These are phyloP conservation scores for Cryptococcus jaspeensis DNA, from an alignment of 1,284 basidiomycete species.

Conservation along the genomic window DNA sequence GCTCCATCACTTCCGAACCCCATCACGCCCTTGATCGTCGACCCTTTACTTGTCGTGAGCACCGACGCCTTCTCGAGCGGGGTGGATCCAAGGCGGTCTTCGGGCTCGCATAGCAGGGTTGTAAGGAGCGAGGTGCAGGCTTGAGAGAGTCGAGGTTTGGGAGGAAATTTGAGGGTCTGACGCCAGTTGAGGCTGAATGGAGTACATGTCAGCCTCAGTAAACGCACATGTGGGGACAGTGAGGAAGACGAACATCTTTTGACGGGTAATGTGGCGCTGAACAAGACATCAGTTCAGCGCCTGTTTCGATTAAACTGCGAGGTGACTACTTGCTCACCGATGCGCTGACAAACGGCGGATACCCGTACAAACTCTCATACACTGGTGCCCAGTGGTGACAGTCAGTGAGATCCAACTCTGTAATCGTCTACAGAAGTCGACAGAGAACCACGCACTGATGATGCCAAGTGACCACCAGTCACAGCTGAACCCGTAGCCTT, in stretches of 20 bases:
- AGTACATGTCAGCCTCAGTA: conserved; percentile 7
- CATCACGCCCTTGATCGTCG: conserved; percentile 8
- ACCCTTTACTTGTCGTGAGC: conserved; percentile 12
- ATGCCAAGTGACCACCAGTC: conserved; percentile 98
- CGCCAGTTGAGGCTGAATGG: conserved; percentile 72
- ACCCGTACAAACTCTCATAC: conserved; percentile 79
- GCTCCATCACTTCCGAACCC: conserved; percentile 65
- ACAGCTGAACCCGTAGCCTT: conserved; percentile 87
- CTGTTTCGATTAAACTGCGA: not conserved
- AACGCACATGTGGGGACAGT: not conserved
- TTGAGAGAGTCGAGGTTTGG: conserved; percentile 74
- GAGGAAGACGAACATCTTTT: conserved; percentile 64
- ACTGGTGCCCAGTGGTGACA: conserved; percentile 18
- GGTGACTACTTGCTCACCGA: conserved; percentile 60
- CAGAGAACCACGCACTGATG: conserved; percentile 61
- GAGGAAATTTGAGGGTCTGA: conserved; percentile 80
- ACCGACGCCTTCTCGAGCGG: conserved; percentile 27
- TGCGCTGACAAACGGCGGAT: conserved; percentile 88
- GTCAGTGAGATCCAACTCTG: not conserved
- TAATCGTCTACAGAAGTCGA: too few species aligned
- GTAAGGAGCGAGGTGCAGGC: conserved; percentile 85
- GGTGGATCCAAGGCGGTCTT: conserved; percentile 83
- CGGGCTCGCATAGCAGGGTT: conserved; percentile 85
- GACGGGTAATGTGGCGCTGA: conserved; percentile 81
- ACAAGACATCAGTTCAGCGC: conserved; percentile 9